Percentiles rank a stretch among this genome's conserved stretches.
These are phyloP conservation scores for Setaria viridis DNA, from an alignment of 202 grass and related monocot species.

Conservation along the genomic window DNA sequence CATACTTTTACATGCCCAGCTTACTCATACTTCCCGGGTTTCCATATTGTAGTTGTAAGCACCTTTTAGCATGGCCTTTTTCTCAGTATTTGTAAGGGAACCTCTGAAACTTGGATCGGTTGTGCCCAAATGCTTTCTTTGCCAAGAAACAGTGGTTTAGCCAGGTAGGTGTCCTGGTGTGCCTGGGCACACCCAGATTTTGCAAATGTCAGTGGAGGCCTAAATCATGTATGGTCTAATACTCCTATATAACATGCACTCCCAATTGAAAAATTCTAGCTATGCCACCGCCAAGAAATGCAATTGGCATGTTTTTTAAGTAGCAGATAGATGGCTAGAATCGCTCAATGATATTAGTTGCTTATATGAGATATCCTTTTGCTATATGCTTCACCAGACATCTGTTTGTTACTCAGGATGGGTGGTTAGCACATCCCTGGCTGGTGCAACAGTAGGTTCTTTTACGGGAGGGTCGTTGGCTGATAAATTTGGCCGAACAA, in stretches of 20 bases:
- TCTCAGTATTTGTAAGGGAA: conserved; percentile 9
- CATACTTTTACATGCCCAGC: conserved; percentile 28
- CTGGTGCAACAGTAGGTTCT: conserved; percentile 91
- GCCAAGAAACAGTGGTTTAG: neutral
- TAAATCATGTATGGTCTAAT: neutral
- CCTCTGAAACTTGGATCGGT: conserved; percentile 10
- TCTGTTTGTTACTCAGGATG: conserved; percentile 66
- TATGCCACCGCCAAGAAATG: neutral
- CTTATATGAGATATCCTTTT: conserved; percentile 23
- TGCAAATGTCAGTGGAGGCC: neutral
- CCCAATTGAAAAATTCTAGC: neutral
- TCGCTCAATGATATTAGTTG: neutral
- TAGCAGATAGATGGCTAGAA: conserved; percentile 24
- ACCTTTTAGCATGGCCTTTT: conserved; percentile 8
- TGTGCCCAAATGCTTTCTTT: conserved; percentile 4
- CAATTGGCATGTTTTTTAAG: conserved; percentile 1
- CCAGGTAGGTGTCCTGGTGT: neutral
- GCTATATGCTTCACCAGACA: conserved; percentile 34
- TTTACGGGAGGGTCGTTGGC: conserved; percentile 98
- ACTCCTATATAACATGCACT: neutral
- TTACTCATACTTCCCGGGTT: conserved; percentile 21
- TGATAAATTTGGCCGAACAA: conserved; percentile 94
- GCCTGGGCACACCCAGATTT: neutral
- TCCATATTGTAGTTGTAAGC: conserved; percentile 19
- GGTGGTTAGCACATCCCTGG: conserved; percentile 91